Evolutionary conservation across 768 basidiomycete species (phyloP), one percentile per base, ranked within the genome.

Genomic region (Suillus americanus): DNA sequence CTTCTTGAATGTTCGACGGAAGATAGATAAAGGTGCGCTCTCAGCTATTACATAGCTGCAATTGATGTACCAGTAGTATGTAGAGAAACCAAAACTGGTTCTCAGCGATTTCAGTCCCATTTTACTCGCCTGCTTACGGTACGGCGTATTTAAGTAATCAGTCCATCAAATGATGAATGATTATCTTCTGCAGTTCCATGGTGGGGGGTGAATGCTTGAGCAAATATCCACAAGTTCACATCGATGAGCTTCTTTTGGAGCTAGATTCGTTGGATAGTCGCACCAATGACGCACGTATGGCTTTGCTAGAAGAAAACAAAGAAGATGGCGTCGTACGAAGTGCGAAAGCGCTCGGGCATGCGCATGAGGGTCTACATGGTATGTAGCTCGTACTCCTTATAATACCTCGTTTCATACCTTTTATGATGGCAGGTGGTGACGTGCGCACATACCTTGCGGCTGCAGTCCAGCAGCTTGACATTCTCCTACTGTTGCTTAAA

Each of bases 401-500:
- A 9, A 38, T 20, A 38, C 18, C 5, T 18, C 9, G 3, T 5
- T 54, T 57, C 25, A 40, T 57, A 18, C 9, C 37, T 28, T 23
- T 20, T 40, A 51, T 53, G 12, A 13, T 30, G 23, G 23, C 53
- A 41, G 64, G 60, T n/a, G 53, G 33, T n/a, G 53, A 40, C n/a
- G 45, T 37, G 5, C 30, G 40, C 38, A 23, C 53, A 5, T 64
- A 41, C 38, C 33, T 70, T 18, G 43, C 25, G 5, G 38, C 56
- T 8, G 33, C 65, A 25, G 30, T 63, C n/a, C 61, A 67, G 10
- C 69, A 70, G 37, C 33, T 70, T 14, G 41, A 18, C 23, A 50
- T 65, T n/a, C 50, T 70, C 33, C 35, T 67, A 23, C 50, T 20
- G 5, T 65, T 50, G 33, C 35, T 70, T 10, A 60, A 62, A 45